These are phyloP conservation scores for Stemphylium lycopersici DNA, from an alignment of 2,329 filamentous ascomycete species.

Conservation along the genomic window DNA sequence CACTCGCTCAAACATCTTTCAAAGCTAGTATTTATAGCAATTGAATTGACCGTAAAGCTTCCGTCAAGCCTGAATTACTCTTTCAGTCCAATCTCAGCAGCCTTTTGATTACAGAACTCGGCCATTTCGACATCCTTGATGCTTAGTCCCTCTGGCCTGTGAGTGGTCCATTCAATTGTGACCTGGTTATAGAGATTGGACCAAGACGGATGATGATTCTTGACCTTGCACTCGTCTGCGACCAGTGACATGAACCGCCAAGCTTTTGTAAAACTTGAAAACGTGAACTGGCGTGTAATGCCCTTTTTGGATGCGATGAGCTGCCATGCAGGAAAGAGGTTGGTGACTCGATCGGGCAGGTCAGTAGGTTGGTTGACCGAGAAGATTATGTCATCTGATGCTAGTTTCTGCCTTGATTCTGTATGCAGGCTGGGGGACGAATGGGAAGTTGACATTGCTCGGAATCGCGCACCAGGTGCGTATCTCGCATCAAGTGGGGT, in stretches of 20 bases:
- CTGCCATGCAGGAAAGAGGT: conserved; percentile 34
- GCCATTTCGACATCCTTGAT: conserved; percentile 47
- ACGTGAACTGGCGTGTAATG: conserved; percentile 36
- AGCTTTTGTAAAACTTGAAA: conserved; percentile 39
- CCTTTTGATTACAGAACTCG: conserved; percentile 42
- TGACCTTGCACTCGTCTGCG: conserved; percentile 42
- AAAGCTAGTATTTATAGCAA: not conserved
- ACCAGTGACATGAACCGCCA: conserved; percentile 44
- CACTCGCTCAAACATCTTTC: not conserved
- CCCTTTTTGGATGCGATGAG: conserved; percentile 32
- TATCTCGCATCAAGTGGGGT: not conserved
- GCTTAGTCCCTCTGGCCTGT: conserved; percentile 42
- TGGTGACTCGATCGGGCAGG: conserved; percentile 30
- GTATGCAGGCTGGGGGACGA: not conserved
- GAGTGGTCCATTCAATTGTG: conserved; percentile 46
- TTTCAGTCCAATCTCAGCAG: conserved; percentile 37
- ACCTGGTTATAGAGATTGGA: conserved; percentile 44
- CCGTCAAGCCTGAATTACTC: not conserved
- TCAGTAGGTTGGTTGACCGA: conserved; percentile 36
- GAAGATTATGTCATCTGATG: conserved; percentile 30
- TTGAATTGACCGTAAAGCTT: not conserved
- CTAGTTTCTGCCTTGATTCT: not conserved
- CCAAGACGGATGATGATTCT: conserved; percentile 45
- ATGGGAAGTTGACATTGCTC: conserved; percentile 9
- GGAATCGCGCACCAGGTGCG: conserved; percentile 10